Percentiles rank a stretch among this genome's conserved stretches.
These are phyloP conservation scores for Penicillium psychrofluorescens DNA, from an alignment of 495 filamentous ascomycete genomes.

Conservation along the genomic window DNA sequence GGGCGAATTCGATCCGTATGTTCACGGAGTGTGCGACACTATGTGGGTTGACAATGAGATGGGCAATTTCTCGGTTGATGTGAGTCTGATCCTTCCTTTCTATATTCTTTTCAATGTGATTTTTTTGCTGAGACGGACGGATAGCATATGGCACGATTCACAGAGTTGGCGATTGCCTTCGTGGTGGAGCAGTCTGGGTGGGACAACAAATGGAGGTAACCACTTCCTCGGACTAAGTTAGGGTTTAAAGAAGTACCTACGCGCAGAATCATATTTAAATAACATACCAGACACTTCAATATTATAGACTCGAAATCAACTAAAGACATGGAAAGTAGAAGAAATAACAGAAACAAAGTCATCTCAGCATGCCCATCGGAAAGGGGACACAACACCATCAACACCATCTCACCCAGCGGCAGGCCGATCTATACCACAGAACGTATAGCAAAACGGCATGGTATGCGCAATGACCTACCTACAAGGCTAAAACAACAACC, in stretches of 20 bases:
- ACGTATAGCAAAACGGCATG: no score
- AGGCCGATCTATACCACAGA: not conserved
- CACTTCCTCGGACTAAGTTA: no score
- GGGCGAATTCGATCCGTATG: conserved; percentile 8
- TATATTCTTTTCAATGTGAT: not conserved
- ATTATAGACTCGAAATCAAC: not conserved
- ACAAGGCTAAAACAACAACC: conserved; percentile 1
- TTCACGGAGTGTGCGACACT: conserved; percentile 2
- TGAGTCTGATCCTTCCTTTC: not conserved
- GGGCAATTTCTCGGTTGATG: conserved; percentile 8
- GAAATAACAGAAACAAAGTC: not conserved
- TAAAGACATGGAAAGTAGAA: not conserved
- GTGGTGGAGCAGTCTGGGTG: conserved; percentile 8
- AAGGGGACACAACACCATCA: not conserved
- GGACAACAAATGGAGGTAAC: conserved; percentile 7
- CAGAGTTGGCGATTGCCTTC: conserved; percentile 6
- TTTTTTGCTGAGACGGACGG: no score
- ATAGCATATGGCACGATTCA: conserved; percentile 10
- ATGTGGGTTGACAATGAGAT: conserved; percentile 8
- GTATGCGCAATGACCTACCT: not conserved
- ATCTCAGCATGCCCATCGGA: no score
- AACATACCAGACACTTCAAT: no score
- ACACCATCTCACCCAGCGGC: not conserved
- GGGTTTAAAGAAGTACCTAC: no score
- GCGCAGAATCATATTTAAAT: no score